Evolutionary conservation across 106 monocot genomes (phyloP).

Genomic region (Dendrobium chrysotoxum): DNA sequence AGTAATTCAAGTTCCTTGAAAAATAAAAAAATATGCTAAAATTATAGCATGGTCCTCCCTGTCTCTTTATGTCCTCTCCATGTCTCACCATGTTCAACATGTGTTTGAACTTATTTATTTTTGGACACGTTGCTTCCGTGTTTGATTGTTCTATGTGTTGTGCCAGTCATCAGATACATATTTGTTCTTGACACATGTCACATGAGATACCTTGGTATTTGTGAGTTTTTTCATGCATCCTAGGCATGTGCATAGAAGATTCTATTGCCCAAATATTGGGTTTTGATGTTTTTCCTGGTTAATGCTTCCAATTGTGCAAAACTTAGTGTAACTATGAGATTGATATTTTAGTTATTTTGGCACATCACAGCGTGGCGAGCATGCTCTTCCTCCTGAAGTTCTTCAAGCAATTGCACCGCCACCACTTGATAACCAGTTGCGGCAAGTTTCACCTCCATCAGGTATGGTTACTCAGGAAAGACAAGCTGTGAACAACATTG

Average conservation of each 20-base stretch:
- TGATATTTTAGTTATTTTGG: not conserved
- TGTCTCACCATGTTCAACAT: not conserved
- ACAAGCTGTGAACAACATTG: constrained; percentile 15
- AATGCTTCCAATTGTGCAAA: not conserved
- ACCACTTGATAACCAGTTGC: constrained; percentile 47
- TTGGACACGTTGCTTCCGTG: not conserved
- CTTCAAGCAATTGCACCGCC: constrained; percentile 68
- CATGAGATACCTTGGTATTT: not conserved
- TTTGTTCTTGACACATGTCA: not conserved
- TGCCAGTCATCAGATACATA: not conserved
- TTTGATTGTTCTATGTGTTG: not conserved
- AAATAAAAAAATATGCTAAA: not conserved
- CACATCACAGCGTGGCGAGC: constrained; percentile 62
- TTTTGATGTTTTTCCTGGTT: constrained; percentile 1
- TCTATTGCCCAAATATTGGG: not conserved
- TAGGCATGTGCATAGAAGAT: not conserved
- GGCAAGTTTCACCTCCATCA: constrained; percentile 18
- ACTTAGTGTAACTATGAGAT: not conserved
- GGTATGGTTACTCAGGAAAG: constrained; percentile 29
- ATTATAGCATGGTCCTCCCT: not conserved
- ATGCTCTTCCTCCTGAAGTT: constrained; percentile 72
- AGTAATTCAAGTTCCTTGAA: not conserved
- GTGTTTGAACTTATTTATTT: not conserved
- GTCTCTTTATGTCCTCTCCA: not conserved
- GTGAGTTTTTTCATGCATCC: not conserved